A percentile compares a stretch with the other conserved stretches of the same genome.
Evolutionary conservation across 495 filamentous ascomycete genomes (phyloP).

Genomic region (Chaetomidium leptoderma): DNA sequence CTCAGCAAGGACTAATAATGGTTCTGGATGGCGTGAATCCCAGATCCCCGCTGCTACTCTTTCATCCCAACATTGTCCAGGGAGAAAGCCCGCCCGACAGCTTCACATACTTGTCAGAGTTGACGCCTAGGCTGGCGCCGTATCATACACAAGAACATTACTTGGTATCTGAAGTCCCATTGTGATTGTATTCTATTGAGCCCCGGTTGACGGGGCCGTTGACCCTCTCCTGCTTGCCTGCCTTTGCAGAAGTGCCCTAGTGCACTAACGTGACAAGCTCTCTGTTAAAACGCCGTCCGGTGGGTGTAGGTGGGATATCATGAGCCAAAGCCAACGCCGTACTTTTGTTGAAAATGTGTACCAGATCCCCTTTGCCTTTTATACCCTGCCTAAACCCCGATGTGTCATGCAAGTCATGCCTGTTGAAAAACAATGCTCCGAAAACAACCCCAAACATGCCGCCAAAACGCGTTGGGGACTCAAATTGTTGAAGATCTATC

Average conservation of each 20-base stretch:
- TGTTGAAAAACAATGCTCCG: conserved; percentile 44
- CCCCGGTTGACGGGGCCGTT: conserved; percentile 35
- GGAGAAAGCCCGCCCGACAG: neutral
- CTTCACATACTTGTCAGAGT: neutral
- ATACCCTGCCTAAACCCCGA: conserved; percentile 38
- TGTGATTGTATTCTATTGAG: conserved; percentile 16
- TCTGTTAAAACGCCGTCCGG: conserved; percentile 34
- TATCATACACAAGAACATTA: neutral
- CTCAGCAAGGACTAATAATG: neutral
- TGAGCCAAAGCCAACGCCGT: conserved; percentile 50
- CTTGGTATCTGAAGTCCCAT: neutral
- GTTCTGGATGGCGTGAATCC: neutral
- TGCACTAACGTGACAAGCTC: conserved; percentile 23
- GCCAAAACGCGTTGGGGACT: conserved; percentile 25
- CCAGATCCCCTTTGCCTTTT: conserved; percentile 43
- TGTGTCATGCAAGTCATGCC: conserved; percentile 48
- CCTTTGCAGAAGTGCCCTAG: conserved; percentile 13
- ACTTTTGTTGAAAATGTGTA: conserved; percentile 53
- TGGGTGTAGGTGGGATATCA: conserved; percentile 41
- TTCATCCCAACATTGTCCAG: too few relatives aligned
- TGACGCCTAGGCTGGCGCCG: neutral
- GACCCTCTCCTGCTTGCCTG: conserved; percentile 13
- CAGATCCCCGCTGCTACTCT: neutral
- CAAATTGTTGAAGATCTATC: conserved; percentile 30
- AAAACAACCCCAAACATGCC: conserved; percentile 26